Conservation (phyloP, 345 rosid species). For the Linum tenue region DNA sequence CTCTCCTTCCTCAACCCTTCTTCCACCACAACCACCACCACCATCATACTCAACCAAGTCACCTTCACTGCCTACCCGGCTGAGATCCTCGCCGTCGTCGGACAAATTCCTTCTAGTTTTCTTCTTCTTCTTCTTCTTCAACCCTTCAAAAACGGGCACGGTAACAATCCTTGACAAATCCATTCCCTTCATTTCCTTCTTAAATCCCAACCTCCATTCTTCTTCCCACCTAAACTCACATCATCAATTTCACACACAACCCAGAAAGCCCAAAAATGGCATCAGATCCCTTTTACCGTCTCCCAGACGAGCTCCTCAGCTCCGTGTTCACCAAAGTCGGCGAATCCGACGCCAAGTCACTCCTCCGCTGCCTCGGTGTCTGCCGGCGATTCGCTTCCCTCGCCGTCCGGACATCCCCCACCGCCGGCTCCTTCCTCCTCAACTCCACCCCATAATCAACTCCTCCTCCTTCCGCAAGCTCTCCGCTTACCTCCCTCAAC, state of each 20-base stretch:
- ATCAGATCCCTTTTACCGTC: constrained; percentile 13
- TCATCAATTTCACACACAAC: neutral
- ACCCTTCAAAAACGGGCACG: no score
- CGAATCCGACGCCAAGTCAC: constrained; percentile 25
- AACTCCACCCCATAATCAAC: constrained; percentile 15
- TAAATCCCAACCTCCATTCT: no score
- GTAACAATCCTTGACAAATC: neutral
- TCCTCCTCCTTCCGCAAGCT: constrained; percentile 1
- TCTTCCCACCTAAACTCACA: no score
- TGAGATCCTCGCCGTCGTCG: no score
- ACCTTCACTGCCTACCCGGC: no score
- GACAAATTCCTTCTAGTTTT: no score
- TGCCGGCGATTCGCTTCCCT: constrained; percentile 27
- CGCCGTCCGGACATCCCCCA: no score
- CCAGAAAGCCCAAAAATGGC: neutral
- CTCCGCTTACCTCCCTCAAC: no score
- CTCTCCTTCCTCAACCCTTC: no score
- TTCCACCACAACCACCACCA: no score
- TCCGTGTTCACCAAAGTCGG: constrained; percentile 19
- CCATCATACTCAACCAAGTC: no score
- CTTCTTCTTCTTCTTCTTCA: no score
- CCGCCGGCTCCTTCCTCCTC: constrained; percentile 13
- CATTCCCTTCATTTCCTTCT: neutral
- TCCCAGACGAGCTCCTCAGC: constrained; percentile 26
- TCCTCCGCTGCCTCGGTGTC: constrained; percentile 22